phyloP scores from a whole-genome alignment of 164 flowering plant genomes.

The Magnolia officinalis region DNA sequence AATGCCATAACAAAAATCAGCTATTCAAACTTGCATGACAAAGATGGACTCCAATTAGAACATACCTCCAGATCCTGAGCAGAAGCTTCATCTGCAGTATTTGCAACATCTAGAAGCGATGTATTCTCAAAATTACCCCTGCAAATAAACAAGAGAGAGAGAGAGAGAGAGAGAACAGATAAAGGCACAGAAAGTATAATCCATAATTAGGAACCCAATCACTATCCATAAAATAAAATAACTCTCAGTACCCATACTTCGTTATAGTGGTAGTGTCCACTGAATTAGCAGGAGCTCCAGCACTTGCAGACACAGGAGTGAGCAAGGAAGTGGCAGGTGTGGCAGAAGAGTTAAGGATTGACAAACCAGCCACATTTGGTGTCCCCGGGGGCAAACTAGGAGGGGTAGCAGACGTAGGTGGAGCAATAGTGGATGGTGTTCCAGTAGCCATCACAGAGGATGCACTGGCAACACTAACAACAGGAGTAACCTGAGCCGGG shows the following conservation, averaged over 20 bases:
- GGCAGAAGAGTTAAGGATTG: constrained; percentile 17
- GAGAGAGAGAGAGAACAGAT: not conserved
- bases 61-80: constrained; percentile 77
- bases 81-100: constrained; percentile 47
- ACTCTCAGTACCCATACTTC: constrained; percentile 27
- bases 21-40: not conserved
- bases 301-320: constrained; percentile 24
- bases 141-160: constrained; percentile 9
- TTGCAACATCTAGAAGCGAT: constrained; percentile 35
- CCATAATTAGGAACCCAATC: not conserved
- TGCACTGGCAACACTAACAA: constrained; percentile 31
- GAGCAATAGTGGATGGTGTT: constrained; percentile 20
- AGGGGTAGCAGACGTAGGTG: constrained; percentile 11
- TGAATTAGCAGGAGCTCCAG: constrained; percentile 23
- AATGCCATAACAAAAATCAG: not conserved
- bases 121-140: constrained; percentile 33
- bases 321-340: constrained; percentile 13
- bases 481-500: constrained; percentile 57
- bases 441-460: constrained; percentile 36
- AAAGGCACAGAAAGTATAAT: not conserved
- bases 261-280: constrained; percentile 23
- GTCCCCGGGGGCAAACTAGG: constrained; percentile 14
- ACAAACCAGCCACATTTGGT: constrained; percentile 24
- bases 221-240: not conserved
- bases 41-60: not conserved